These are phyloP conservation scores for Apocynum venetum DNA, from an alignment of 257 asterid genomes.

Conservation along the genomic window DNA sequence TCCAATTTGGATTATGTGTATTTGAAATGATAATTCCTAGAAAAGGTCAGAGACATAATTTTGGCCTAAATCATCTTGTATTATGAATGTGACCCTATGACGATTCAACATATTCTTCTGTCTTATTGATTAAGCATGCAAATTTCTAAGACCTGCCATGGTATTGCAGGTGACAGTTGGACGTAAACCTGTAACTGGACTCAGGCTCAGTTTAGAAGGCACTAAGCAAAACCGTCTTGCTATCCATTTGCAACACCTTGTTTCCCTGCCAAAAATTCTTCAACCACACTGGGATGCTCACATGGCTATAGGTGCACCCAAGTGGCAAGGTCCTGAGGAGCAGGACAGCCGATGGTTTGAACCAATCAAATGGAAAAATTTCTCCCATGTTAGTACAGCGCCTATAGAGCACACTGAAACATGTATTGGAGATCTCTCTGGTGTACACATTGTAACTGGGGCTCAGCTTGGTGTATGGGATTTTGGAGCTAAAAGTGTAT, in stretches of 20 bases:
- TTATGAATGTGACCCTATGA: not conserved
- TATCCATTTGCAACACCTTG: slow-evolving; percentile 79
- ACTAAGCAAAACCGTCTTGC: slow-evolving; percentile 86
- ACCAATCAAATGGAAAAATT: slow-evolving; percentile 95
- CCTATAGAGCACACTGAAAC: slow-evolving; percentile 89
- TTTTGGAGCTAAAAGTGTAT: slow-evolving; percentile 80
- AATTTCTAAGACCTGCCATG: slow-evolving; percentile 1
- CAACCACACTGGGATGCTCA: slow-evolving; percentile 98
- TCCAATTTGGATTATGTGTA: not conserved
- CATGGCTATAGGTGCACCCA: slow-evolving; percentile 95
- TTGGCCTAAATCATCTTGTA: not conserved
- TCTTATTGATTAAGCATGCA: not conserved
- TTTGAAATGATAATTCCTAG: not conserved
- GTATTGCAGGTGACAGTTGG: slow-evolving; percentile 85
- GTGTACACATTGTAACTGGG: slow-evolving; percentile 88
- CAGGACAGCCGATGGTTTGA: slow-evolving; percentile 99
- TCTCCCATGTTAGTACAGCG: slow-evolving; percentile 94
- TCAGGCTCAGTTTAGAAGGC: slow-evolving; percentile 88
- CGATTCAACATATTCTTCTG: not conserved
- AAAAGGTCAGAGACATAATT: not conserved
- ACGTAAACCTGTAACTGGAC: slow-evolving; percentile 95
- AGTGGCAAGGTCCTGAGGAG: slow-evolving; percentile 98
- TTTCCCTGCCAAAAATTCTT: slow-evolving; percentile 92
- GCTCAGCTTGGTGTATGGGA: slow-evolving; percentile 99
- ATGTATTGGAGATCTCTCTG: slow-evolving; percentile 92